These are phyloP conservation scores for Ogataea siamensis DNA, from an alignment of 805 yeast species.

Conservation along the genomic window DNA sequence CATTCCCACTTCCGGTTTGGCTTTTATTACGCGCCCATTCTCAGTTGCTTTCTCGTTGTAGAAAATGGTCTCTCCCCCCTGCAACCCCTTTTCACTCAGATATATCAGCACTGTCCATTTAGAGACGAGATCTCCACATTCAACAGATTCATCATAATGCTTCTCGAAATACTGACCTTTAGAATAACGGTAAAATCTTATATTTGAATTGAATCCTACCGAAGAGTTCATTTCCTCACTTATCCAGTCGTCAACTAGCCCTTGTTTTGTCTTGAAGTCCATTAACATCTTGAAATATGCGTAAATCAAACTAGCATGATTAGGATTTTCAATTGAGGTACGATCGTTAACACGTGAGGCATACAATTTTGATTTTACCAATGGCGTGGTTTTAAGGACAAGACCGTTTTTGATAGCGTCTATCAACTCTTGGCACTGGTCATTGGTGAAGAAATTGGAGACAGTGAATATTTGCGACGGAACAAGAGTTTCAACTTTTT, in stretches of 20 bases:
- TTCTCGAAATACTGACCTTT: slow-evolving; percentile 58
- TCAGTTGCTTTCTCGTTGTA: slow-evolving; percentile 29
- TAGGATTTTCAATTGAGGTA: slow-evolving; percentile 38
- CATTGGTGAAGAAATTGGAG: slow-evolving; percentile 37
- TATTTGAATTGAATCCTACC: slow-evolving; percentile 51
- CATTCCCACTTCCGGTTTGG: slow-evolving; percentile 53
- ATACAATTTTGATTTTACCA: slow-evolving; percentile 47
- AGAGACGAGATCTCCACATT: slow-evolving; percentile 38
- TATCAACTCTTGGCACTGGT: slow-evolving; percentile 41
- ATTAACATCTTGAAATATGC: slow-evolving; percentile 36
- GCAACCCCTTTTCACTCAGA: slow-evolving; percentile 52
- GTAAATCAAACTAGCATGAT: slow-evolving; percentile 43
- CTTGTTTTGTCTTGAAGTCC: slow-evolving; percentile 30
- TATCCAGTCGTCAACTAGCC: slow-evolving; percentile 30
- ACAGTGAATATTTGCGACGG: slow-evolving; percentile 41
- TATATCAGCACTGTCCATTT: slow-evolving; percentile 61
- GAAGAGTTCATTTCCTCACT: slow-evolving; percentile 37
- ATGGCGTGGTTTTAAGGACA: slow-evolving; percentile 46
- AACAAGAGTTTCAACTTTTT: slow-evolving; percentile 16
- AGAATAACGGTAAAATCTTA: slow-evolving; percentile 53
- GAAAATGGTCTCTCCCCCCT: slow-evolving; percentile 61
- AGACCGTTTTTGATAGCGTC: slow-evolving; percentile 24
- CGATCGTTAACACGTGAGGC: slow-evolving; percentile 61
- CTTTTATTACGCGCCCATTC: slow-evolving; percentile 24
- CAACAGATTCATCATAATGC: slow-evolving; percentile 60